Evolutionary conservation across 192 early-diverging fungal genomes (phyloP).

Genomic region (Mortierella hygrophila): DNA sequence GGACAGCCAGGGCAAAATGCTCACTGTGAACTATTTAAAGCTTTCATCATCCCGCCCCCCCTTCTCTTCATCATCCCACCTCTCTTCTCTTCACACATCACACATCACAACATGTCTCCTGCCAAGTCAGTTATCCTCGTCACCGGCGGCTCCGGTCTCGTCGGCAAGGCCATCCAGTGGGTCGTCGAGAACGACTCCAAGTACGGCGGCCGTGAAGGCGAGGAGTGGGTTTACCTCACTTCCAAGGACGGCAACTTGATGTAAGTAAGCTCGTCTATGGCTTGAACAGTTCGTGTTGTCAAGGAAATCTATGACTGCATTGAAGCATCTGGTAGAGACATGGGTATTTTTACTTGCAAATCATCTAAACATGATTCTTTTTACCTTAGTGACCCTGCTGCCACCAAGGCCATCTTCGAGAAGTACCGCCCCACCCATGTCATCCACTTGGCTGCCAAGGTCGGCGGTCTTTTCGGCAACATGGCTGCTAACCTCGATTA

Average conservation of each 20-base stretch:
- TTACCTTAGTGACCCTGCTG: constrained; percentile 64
- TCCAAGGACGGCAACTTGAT: constrained; percentile 85
- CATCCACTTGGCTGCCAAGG: constrained; percentile 81
- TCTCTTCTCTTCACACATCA: background rate
- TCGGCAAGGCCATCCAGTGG: constrained; percentile 81
- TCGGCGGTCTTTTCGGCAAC: constrained; percentile 86
- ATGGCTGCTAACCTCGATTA: constrained; percentile 86
- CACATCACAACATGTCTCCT: constrained; percentile 43
- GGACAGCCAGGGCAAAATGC: constrained; percentile 2
- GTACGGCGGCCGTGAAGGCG: constrained; percentile 70
- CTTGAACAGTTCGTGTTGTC: background rate
- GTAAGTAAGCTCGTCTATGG: constrained; percentile 52
- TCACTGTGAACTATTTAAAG: background rate
- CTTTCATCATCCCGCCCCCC: too few species aligned
- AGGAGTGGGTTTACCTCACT: constrained; percentile 80
- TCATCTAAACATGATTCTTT: too few species aligned
- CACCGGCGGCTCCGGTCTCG: constrained; percentile 83
- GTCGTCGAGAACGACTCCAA: constrained; percentile 71
- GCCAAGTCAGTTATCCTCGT: constrained; percentile 74
- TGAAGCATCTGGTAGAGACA: background rate
- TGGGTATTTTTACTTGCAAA: background rate
- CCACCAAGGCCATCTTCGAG: constrained; percentile 79
- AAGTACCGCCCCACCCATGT: constrained; percentile 84
- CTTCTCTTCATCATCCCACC: constrained; percentile 8
- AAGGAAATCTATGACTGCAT: background rate